Evolutionary conservation across 495 filamentous ascomycete genomes (phyloP).

Genomic region (Hyaloscypha finlandica): DNA sequence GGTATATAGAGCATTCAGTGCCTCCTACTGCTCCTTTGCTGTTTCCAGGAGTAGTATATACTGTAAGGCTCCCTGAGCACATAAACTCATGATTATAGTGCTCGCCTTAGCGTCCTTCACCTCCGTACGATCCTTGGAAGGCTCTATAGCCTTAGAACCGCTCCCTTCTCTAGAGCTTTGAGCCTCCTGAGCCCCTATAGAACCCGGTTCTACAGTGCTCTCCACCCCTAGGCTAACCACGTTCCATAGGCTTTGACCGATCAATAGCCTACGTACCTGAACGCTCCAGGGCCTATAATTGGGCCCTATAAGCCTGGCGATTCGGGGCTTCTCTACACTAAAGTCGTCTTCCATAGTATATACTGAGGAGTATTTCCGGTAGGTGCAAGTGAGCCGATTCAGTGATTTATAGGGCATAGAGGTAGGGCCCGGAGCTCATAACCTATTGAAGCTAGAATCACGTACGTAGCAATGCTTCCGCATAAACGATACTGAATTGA

Average conservation of each 20-base stretch:
- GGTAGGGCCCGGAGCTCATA: background rate
- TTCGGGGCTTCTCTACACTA: no score
- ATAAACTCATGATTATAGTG: slow-evolving; percentile 11
- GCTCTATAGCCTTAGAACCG: background rate
- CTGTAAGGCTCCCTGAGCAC: background rate
- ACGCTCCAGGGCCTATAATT: no score
- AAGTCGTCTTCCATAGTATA: background rate
- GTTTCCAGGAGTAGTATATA: slow-evolving; percentile 3
- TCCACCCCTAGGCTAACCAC: background rate
- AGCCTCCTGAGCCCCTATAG: no score
- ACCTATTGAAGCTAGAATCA: background rate
- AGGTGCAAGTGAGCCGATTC: background rate
- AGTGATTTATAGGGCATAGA: background rate
- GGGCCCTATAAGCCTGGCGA: no score
- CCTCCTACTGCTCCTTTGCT: slow-evolving; percentile 5
- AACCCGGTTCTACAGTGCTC: background rate
- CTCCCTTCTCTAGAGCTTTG: background rate
- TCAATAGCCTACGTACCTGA: no score
- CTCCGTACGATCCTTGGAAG: background rate
- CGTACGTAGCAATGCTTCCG: no score
- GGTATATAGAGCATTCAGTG: background rate
- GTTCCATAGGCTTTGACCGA: background rate
- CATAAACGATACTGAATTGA: no score
- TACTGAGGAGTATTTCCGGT: background rate
- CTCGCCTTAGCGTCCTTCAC: slow-evolving; percentile 9